Conservation (phyloP, 257 asterid genomes). For the Solanum ahanhuiri region DNA sequence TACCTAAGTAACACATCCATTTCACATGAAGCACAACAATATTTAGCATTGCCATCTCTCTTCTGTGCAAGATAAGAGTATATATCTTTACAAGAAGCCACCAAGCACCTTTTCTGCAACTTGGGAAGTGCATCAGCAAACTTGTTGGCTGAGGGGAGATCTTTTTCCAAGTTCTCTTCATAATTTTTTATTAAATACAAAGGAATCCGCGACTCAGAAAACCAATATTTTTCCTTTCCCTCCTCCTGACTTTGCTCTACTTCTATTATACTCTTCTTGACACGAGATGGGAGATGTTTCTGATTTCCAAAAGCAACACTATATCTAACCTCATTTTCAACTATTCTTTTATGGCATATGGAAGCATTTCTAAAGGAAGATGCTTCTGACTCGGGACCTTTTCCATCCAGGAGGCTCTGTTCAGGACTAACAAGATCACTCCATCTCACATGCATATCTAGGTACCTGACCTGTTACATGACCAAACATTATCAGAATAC, state of each 20-base stretch:
- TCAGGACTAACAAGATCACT: slow-evolving; percentile 65
- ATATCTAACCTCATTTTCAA: slow-evolving; percentile 46
- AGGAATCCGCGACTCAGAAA: slow-evolving; percentile 62
- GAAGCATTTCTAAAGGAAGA: slow-evolving; percentile 72
- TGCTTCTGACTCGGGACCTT: slow-evolving; percentile 60
- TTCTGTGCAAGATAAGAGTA: slow-evolving; percentile 44
- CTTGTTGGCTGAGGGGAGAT: slow-evolving; percentile 9
- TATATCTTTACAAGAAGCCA: slow-evolving; percentile 38
- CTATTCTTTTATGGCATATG: slow-evolving; percentile 43
- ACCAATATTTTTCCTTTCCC: slow-evolving; percentile 71
- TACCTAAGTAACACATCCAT: slow-evolving; percentile 54
- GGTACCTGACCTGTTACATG: slow-evolving; percentile 65
- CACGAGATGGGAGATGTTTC: slow-evolving; percentile 80
- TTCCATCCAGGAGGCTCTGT: slow-evolving; percentile 42
- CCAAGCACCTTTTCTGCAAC: slow-evolving; percentile 24
- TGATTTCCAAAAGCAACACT: slow-evolving; percentile 59
- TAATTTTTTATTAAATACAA: slow-evolving; percentile 62
- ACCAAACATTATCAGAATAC: neutral
- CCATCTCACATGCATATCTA: slow-evolving; percentile 73
- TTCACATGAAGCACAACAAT: slow-evolving; percentile 45
- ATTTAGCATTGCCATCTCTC: slow-evolving; percentile 32
- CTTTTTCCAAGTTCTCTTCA: slow-evolving; percentile 39
- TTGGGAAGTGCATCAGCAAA: slow-evolving; percentile 29
- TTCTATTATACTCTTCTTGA: slow-evolving; percentile 57
- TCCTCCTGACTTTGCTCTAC: slow-evolving; percentile 44